Base-by-base conservation (phyloP, 2,329 filamentous ascomycete genomes). In the Ceratocystiopsis minuta region DNA sequence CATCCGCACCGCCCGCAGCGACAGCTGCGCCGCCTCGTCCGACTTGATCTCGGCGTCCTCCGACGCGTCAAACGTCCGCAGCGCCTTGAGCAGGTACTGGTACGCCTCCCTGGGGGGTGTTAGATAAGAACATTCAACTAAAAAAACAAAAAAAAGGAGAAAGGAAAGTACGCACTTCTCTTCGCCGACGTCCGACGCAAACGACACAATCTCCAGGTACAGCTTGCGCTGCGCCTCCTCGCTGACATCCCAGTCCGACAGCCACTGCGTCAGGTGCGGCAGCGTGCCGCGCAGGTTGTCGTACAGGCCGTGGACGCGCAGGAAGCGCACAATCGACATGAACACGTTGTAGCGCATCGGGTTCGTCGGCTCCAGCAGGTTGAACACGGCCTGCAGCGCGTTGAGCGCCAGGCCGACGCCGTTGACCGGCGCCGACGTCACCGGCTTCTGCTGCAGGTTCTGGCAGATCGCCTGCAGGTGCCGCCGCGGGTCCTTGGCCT, bases 381-480 rank as follows among this genome's bases (percentile, higher is more conserved):
- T 98, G 78, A 96, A 98, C 56, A 98, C 77, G 53, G 87, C 95
- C 57, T 84, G 86, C 52, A 98, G 75, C 53, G 90, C 81, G 51
- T 85, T 86, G 52, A 96, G 79, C 49, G 86, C 85, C 50, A 98
- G 74, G 39, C 81, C 80, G 48, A 80, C 70, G 52, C 87, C 85
- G 65, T 94, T 87, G 52, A 79, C 68, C 42, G 86, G 82, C 40
- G 88, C 93, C 47, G 82, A 83, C 47, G 79, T 75, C 57, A 96
- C 76, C 49, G 90, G 88, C 60, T 84, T 80, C 50, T 76, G 75
- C 50, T 76, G 75, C 56, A 98, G 82, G 65, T 92, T 88, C 55
- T 78, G 70, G 75, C 90, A 96, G 55, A 98, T 78, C 53, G 74
- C 73, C 45, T 84, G 81, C 50, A 98, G 78, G 66, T 90, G 81